A percentile compares a stretch with the other conserved stretches of the same genome.
Conservation (phyloP, 208 protist genomes). For the Leishmania guyanensis region DNA sequence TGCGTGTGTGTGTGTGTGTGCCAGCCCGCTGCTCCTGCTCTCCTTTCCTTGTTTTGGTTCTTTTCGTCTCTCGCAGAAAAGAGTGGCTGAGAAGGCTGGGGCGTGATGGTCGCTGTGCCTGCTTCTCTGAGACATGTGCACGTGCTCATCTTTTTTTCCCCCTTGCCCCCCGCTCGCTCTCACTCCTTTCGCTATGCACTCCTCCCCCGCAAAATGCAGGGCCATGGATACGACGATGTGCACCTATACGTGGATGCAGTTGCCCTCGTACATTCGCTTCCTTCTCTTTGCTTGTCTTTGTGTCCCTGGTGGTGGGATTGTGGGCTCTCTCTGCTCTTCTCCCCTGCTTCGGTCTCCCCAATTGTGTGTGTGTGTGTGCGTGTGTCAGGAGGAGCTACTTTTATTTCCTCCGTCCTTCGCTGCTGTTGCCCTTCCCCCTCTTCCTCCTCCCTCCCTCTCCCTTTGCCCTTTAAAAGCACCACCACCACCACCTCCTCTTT, state of each 20-base stretch:
- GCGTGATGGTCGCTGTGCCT: not conserved
- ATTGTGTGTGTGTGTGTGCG: not conserved
- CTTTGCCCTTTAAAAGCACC: not conserved
- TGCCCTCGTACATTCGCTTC: no score
- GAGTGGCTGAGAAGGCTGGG: not conserved
- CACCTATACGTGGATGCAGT: not conserved
- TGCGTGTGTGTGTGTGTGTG: constrained; percentile 4
- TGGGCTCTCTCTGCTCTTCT: not conserved
- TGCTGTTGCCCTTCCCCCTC: not conserved
- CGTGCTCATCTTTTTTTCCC: not conserved
- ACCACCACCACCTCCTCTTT: not conserved
- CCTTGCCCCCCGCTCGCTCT: not conserved
- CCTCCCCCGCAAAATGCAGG: not conserved
- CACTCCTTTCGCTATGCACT: not conserved
- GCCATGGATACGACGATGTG: not conserved
- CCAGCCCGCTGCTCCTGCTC: not conserved
- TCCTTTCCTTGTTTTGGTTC: not conserved
- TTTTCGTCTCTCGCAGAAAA: not conserved
- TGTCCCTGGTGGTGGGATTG: not conserved
- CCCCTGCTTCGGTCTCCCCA: not conserved
- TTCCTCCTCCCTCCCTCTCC: not conserved
- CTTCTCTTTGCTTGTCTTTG: not conserved
- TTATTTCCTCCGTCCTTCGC: not conserved
- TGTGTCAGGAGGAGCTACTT: no score
- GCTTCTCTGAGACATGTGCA: not conserved